These are phyloP conservation scores for Xylariales sp. DNA, from an alignment of 2,329 filamentous ascomycete genomes.

Conservation along the genomic window DNA sequence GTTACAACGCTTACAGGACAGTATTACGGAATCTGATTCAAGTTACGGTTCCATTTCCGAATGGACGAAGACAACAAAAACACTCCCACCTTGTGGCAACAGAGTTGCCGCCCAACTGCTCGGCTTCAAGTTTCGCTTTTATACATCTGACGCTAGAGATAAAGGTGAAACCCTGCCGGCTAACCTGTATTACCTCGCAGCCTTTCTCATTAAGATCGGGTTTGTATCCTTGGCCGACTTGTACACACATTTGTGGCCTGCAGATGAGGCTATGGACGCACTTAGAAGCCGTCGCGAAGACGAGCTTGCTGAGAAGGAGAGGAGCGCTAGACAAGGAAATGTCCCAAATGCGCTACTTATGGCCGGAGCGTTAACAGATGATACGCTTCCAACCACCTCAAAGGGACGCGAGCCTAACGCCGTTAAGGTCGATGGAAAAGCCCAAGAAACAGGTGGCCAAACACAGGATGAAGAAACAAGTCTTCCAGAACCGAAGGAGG, in stretches of 20 bases:
- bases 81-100: conserved; percentile 86
- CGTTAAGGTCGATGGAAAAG: conserved; percentile 65
- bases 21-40: conserved; percentile 60
- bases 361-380: conserved; percentile 88
- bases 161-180: conserved; percentile 83
- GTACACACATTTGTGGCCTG: conserved; percentile 90
- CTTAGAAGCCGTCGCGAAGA: conserved; percentile 77
- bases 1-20: conserved; percentile 58
- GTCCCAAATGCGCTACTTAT: conserved; percentile 85
- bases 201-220: conserved; percentile 94
- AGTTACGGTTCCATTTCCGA: conserved; percentile 55
- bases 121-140: conserved; percentile 97
- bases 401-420: conserved; percentile 62
- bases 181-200: conserved; percentile 91
- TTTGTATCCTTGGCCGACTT: conserved; percentile 93
- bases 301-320: conserved; percentile 83
- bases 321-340: conserved; percentile 75
- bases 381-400: conserved; percentile 68
- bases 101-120: conserved; percentile 92
- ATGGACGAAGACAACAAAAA: conserved; percentile 86
- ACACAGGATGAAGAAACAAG: conserved; percentile 60
- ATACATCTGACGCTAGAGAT: conserved; percentile 82
- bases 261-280: conserved; percentile 83
- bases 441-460: conserved; percentile 58
- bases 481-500: conserved; percentile 78